Percentiles rank a stretch among this genome's conserved stretches.
These are phyloP conservation scores for Colletotrichum sp. DNA, from an alignment of 2,329 filamentous ascomycete genomes.

Conservation along the genomic window DNA sequence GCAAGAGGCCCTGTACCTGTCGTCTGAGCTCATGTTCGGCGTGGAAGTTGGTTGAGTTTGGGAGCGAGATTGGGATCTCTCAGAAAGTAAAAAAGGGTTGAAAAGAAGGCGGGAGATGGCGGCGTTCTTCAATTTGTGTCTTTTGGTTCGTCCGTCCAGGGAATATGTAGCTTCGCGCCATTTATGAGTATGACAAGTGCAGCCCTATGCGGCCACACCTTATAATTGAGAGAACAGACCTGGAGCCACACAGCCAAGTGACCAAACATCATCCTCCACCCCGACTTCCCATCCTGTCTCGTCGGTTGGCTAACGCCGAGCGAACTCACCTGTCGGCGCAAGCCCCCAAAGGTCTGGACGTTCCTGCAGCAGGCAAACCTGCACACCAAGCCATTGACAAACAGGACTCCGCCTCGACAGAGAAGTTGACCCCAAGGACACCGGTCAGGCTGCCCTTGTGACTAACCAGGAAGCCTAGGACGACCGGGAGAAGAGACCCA, in stretches of 20 bases:
- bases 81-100: neutral
- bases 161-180: neutral
- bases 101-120: neutral
- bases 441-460: neutral
- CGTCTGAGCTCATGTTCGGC: neutral
- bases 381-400: neutral
- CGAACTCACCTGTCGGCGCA: neutral
- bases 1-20: neutral
- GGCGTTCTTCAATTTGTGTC: neutral
- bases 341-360: neutral
- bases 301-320: neutral
- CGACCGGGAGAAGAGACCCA: neutral
- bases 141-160: neutral
- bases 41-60: neutral
- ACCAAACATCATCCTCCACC: neutral
- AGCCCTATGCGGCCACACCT: neutral
- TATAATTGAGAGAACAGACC: neutral
- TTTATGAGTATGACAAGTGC: neutral
- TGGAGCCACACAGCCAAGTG: neutral
- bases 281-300: neutral
- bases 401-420: neutral
- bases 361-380: neutral
- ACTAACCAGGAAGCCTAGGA: neutral
- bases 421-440: neutral
- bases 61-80: neutral